Conservation (phyloP, 495 filamentous ascomycete genomes). For the Penicillium maclennaniae region DNA sequence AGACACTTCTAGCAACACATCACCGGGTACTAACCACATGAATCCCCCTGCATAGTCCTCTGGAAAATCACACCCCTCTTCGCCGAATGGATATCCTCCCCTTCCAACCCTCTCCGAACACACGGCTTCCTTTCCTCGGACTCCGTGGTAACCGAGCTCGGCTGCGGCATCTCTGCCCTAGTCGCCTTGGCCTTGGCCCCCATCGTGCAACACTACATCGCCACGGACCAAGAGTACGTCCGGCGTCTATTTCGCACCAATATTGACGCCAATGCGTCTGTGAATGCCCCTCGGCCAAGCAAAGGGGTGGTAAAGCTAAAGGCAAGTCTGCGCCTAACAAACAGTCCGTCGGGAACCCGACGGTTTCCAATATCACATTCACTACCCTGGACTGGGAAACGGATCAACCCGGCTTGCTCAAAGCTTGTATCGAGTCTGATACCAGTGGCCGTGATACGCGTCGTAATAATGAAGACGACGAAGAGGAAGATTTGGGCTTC, state of each 20-base stretch:
- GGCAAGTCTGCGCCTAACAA: slow-evolving; percentile 21
- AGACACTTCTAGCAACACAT: background rate
- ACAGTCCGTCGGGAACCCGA: background rate
- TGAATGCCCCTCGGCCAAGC: background rate
- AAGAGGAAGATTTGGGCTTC: slow-evolving; percentile 32
- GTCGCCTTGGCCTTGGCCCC: slow-evolving; percentile 63
- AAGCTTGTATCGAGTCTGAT: slow-evolving; percentile 21
- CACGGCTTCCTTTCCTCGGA: slow-evolving; percentile 48
- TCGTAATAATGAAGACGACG: background rate
- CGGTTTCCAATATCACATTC: slow-evolving; percentile 36
- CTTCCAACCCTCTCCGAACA: slow-evolving; percentile 62
- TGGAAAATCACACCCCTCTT: slow-evolving; percentile 92
- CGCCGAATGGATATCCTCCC: slow-evolving; percentile 70
- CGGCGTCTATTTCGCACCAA: slow-evolving; percentile 71
- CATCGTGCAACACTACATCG: slow-evolving; percentile 60
- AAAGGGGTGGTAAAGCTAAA: slow-evolving; percentile 3
- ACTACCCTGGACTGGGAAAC: slow-evolving; percentile 45
- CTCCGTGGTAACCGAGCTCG: slow-evolving; percentile 73
- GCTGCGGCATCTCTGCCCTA: slow-evolving; percentile 79
- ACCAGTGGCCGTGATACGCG: background rate
- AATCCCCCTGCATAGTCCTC: slow-evolving; percentile 48
- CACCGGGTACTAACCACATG: background rate
- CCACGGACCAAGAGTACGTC: slow-evolving; percentile 89
- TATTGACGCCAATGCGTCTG: slow-evolving; percentile 56
- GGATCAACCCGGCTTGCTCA: slow-evolving; percentile 32